phyloP scores from a whole-genome alignment of 768 basidiomycete genomes.

The Mycena floridula region DNA sequence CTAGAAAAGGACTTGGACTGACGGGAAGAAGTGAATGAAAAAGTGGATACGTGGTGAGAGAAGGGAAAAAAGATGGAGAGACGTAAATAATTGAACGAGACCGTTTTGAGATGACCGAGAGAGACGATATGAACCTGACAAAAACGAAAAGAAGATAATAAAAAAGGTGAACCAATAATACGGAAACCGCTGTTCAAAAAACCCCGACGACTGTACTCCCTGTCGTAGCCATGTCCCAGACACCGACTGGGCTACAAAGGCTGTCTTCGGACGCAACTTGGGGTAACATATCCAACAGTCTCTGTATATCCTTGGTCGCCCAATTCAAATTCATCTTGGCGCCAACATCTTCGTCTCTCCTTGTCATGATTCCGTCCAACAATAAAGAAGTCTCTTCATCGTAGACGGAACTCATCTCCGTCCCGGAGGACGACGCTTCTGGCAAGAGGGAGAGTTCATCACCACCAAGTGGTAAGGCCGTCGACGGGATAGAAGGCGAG shows the following conservation, averaged over 20 bases:
- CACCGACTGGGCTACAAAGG: not conserved
- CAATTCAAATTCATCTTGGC: conserved; percentile 2
- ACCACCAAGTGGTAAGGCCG: conserved; percentile 23
- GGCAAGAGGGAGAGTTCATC: conserved; percentile 11
- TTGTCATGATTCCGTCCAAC: not conserved
- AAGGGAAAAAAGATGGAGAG: not conserved
- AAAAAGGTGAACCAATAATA: too few species aligned
- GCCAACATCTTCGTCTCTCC: not conserved
- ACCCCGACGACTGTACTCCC: not conserved
- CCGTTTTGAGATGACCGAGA: not conserved
- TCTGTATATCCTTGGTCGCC: conserved; percentile 2
- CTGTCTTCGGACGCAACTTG: not conserved
- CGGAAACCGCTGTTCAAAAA: not conserved
- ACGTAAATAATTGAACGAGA: too few species aligned
- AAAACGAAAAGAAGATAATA: not conserved
- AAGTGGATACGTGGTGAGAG: not conserved
- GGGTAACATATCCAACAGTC: conserved; percentile 1
- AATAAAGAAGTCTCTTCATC: conserved; percentile 9
- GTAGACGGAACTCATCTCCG: conserved; percentile 15
- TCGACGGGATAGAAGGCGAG: conserved; percentile 28
- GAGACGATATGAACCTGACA: not conserved
- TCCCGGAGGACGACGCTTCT: conserved; percentile 14
- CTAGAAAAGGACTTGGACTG: not conserved
- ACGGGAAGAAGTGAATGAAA: too few species aligned
- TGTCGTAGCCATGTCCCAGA: too few species aligned